Conservation (phyloP, 2,329 filamentous ascomycete species). For the Rhytidhysteron rufulum region DNA sequence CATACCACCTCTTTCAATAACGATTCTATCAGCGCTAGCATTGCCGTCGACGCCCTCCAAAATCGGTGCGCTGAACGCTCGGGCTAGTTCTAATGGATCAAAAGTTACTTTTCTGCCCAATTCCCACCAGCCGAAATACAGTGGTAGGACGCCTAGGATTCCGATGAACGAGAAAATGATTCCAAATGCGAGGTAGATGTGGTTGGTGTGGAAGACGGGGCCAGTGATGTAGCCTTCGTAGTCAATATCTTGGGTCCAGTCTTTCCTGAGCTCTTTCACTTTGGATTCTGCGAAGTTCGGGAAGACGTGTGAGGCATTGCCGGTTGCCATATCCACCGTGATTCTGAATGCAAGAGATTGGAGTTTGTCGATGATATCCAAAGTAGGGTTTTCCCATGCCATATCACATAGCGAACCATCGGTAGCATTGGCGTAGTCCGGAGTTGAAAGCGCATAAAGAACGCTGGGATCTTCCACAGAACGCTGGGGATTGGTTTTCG, state of each 20-base stretch:
- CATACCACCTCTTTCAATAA: slow-evolving; percentile 16
- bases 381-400: slow-evolving; percentile 15
- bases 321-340: slow-evolving; percentile 11
- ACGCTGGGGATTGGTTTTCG: slow-evolving; percentile 1
- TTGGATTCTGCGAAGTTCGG: slow-evolving; percentile 3
- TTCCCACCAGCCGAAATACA: slow-evolving; percentile 26
- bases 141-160: slow-evolving; percentile 14
- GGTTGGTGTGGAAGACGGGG: slow-evolving; percentile 7
- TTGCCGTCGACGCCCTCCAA: slow-evolving; percentile 24
- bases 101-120: slow-evolving; percentile 24
- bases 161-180: slow-evolving; percentile 12
- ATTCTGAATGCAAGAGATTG: slow-evolving; percentile 14
- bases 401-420: slow-evolving; percentile 9
- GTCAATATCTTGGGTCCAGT: slow-evolving; percentile 9
- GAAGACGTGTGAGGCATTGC: slow-evolving; percentile 7
- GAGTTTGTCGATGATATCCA: slow-evolving; percentile 10
- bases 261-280: slow-evolving; percentile 4
- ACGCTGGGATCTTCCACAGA: slow-evolving; percentile 9
- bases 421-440: background rate
- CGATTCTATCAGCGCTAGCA: slow-evolving; percentile 12
- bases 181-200: slow-evolving; percentile 8
- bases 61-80: slow-evolving; percentile 28
- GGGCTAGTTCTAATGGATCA: slow-evolving; percentile 28
- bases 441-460: slow-evolving; percentile 5
- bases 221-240: background rate